These are phyloP conservation scores for Neonectria hederae DNA, from an alignment of 2,329 filamentous ascomycete species.

Conservation along the genomic window DNA sequence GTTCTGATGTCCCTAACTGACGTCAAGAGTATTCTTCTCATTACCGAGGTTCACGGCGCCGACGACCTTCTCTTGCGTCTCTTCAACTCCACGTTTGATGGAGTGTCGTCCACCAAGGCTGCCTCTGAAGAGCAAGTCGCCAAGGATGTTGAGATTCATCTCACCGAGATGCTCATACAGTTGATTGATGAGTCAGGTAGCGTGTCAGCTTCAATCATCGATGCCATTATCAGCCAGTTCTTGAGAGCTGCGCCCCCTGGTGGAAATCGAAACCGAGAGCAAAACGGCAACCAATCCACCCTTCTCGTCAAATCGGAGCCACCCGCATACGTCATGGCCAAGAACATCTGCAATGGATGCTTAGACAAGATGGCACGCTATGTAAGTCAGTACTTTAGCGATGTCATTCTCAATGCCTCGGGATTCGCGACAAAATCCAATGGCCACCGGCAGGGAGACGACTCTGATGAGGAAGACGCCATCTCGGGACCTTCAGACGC, in stretches of 20 bases:
- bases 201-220: slow-evolving; percentile 83
- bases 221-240: slow-evolving; percentile 96
- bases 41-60: slow-evolving; percentile 86
- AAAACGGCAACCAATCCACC: slow-evolving; percentile 82
- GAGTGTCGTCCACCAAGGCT: slow-evolving; percentile 80
- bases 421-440: slow-evolving; percentile 65
- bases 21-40: slow-evolving; percentile 91
- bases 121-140: slow-evolving; percentile 82
- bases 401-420: slow-evolving; percentile 91
- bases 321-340: slow-evolving; percentile 95
- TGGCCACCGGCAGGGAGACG: slow-evolving; percentile 67
- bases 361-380: slow-evolving; percentile 95
- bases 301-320: slow-evolving; percentile 88
- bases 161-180: slow-evolving; percentile 85
- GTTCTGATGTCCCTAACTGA: slow-evolving; percentile 88
- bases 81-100: slow-evolving; percentile 92
- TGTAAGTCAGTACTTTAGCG: slow-evolving; percentile 95
- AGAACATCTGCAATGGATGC: slow-evolving; percentile 88
- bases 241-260: slow-evolving; percentile 82
- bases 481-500: slow-evolving; percentile 76
- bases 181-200: slow-evolving; percentile 85
- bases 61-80: slow-evolving; percentile 82
- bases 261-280: slow-evolving; percentile 67
- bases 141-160: slow-evolving; percentile 93
- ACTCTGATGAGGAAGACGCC: slow-evolving; percentile 70